Conservation (phyloP, 768 basidiomycete genomes). For the Lactifluus pinguis region DNA sequence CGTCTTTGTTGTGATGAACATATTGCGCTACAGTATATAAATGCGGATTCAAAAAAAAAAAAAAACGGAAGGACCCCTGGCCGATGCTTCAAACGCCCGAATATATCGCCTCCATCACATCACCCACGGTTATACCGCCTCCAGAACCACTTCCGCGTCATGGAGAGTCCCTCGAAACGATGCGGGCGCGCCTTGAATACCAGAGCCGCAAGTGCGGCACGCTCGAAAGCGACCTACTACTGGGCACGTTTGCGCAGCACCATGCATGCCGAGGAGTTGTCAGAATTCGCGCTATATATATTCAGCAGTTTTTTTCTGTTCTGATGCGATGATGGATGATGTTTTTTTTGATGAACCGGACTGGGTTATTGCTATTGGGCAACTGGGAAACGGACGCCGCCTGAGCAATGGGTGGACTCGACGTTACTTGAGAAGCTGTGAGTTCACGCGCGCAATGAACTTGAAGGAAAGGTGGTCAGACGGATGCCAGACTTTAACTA, state of each 20-base stretch:
- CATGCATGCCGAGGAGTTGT: slow-evolving; percentile 68
- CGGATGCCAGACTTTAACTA: slow-evolving; percentile 69
- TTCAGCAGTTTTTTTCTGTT: not conserved
- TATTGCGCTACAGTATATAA: too few relatives aligned
- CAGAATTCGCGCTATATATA: slow-evolving; percentile 47
- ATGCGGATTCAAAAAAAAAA: too few relatives aligned
- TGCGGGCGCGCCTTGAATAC: slow-evolving; percentile 82
- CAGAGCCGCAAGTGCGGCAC: slow-evolving; percentile 90
- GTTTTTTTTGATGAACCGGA: slow-evolving; percentile 63
- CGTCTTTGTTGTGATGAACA: too few relatives aligned
- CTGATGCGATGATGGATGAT: not conserved
- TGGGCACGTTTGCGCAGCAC: slow-evolving; percentile 82
- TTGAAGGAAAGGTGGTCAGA: slow-evolving; percentile 87
- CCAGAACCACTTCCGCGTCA: slow-evolving; percentile 61
- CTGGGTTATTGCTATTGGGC: slow-evolving; percentile 99
- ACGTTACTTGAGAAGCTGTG: slow-evolving; percentile 57
- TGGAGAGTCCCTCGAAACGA: slow-evolving; percentile 46
- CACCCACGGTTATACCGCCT: slow-evolving; percentile 30
- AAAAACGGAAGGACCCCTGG: slow-evolving; percentile 53
- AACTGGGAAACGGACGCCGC: slow-evolving; percentile 71
- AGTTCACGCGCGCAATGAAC: slow-evolving; percentile 82
- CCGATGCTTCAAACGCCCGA: slow-evolving; percentile 67
- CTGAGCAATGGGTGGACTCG: slow-evolving; percentile 63
- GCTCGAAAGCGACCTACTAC: slow-evolving; percentile 83
- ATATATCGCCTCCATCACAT: slow-evolving; percentile 52